Evolutionary conservation across 306 rosid genomes (phyloP).

Genomic region (Cucumis melo): DNA sequence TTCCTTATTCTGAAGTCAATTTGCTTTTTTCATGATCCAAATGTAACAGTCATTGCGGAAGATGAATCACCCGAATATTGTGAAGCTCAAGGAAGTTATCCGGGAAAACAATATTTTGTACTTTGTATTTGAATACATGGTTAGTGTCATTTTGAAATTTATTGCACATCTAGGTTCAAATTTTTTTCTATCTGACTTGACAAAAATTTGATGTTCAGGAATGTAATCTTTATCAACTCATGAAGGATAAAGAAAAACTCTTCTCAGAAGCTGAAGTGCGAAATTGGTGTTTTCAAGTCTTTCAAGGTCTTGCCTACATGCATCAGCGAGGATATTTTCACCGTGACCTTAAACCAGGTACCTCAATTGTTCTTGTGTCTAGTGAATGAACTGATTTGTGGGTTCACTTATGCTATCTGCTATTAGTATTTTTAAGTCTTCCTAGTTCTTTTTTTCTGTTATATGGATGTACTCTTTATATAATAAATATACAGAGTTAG

Average conservation of each 20-base stretch:
- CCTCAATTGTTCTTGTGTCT: background rate
- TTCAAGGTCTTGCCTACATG: slow-evolving; percentile 95
- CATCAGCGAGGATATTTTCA: slow-evolving; percentile 99
- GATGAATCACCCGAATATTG: slow-evolving; percentile 90
- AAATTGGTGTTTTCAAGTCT: slow-evolving; percentile 96
- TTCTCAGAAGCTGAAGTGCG: slow-evolving; percentile 74
- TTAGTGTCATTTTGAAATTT: slow-evolving; percentile 18
- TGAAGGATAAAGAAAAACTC: slow-evolving; percentile 73
- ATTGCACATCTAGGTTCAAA: background rate
- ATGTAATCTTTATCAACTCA: slow-evolving; percentile 83
- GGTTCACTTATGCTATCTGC: background rate
- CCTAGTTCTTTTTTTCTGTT: background rate
- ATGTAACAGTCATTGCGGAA: slow-evolving; percentile 56
- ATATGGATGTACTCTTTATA: background rate
- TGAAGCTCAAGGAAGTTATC: slow-evolving; percentile 93
- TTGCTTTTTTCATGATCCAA: background rate
- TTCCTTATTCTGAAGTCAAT: background rate
- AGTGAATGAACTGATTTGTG: background rate
- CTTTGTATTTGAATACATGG: slow-evolving; percentile 96
- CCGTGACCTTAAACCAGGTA: slow-evolving; percentile 98
- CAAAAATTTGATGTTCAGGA: slow-evolving; percentile 27
- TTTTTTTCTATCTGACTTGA: background rate
- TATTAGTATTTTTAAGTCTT: too few relatives aligned
- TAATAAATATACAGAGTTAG: background rate
- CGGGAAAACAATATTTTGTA: slow-evolving; percentile 73